Conservation (phyloP, 2,329 filamentous ascomycete species). For the Fusarium sp. region DNA sequence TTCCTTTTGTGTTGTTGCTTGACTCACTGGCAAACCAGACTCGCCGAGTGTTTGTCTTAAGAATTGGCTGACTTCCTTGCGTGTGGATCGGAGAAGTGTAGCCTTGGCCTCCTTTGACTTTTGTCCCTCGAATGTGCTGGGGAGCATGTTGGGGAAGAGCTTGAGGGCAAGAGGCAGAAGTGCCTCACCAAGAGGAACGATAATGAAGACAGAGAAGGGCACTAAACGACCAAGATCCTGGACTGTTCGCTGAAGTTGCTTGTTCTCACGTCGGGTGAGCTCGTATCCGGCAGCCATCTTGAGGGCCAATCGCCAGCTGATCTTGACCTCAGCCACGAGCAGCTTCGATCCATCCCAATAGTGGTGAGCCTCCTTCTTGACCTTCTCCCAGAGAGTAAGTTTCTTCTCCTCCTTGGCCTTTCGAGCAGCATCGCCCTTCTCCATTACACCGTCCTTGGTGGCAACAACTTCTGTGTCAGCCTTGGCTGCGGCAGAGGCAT, state of each 20-base stretch:
- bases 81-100: slow-evolving; percentile 79
- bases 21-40: slow-evolving; percentile 88
- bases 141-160: slow-evolving; percentile 96
- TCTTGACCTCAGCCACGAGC: slow-evolving; percentile 88
- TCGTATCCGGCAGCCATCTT: slow-evolving; percentile 99
- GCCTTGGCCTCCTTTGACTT: slow-evolving; percentile 92
- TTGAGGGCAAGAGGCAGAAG: slow-evolving; percentile 90
- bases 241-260: slow-evolving; percentile 91
- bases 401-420: slow-evolving; percentile 80
- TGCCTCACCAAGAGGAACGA: slow-evolving; percentile 95
- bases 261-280: slow-evolving; percentile 89
- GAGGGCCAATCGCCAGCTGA: slow-evolving; percentile 88
- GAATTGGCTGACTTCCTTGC: slow-evolving; percentile 94
- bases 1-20: slow-evolving; percentile 85
- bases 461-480: slow-evolving; percentile 53
- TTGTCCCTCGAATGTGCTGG: slow-evolving; percentile 95
- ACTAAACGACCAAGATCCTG: slow-evolving; percentile 92
- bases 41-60: slow-evolving; percentile 88
- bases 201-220: slow-evolving; percentile 95
- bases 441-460: slow-evolving; percentile 66
- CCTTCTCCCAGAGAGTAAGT: slow-evolving; percentile 86
- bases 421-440: slow-evolving; percentile 67
- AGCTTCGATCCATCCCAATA: slow-evolving; percentile 99
- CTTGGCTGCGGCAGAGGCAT: slow-evolving; percentile 45
- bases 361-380: slow-evolving; percentile 92